Conservation (phyloP, 768 basidiomycete genomes). For the Russula abietina region DNA sequence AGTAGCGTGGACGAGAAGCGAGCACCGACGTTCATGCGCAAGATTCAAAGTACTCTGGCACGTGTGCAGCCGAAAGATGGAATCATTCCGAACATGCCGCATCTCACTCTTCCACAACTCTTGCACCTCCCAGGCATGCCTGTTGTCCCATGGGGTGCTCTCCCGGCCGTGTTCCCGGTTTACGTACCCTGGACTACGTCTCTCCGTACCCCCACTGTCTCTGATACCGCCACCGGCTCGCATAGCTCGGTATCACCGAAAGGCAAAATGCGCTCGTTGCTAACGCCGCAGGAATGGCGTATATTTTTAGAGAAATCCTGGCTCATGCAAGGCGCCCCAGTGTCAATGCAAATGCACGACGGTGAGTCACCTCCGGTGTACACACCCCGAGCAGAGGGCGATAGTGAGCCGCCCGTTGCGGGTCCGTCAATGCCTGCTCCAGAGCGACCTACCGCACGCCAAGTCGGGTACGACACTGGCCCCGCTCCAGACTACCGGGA, state of each 20-base stretch:
- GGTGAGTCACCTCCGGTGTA: slow-evolving; percentile 68
- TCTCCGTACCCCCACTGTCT: slow-evolving; percentile 45
- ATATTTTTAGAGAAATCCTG: slow-evolving; percentile 76
- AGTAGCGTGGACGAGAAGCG: slow-evolving; percentile 29
- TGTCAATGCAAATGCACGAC: slow-evolving; percentile 28
- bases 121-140: slow-evolving; percentile 48
- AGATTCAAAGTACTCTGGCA: slow-evolving; percentile 70
- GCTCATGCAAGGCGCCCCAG: slow-evolving; percentile 41
- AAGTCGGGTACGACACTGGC: slow-evolving; percentile 41
- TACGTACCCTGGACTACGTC: slow-evolving; percentile 66
- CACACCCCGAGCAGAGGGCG: slow-evolving; percentile 45
- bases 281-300: slow-evolving; percentile 50
- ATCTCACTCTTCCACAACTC: slow-evolving; percentile 36
- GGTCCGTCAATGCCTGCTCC: slow-evolving; percentile 27
- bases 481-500: slow-evolving; percentile 55
- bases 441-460: slow-evolving; percentile 30
- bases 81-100: slow-evolving; percentile 49
- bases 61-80: slow-evolving; percentile 52
- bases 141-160: slow-evolving; percentile 34
- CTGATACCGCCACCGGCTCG: slow-evolving; percentile 17
- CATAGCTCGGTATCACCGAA: slow-evolving; percentile 23
- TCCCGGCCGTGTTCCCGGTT: slow-evolving; percentile 78
- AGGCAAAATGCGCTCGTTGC: slow-evolving; percentile 32
- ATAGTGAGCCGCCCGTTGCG: slow-evolving; percentile 24
- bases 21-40: slow-evolving; percentile 52